A percentile compares a stretch with the other conserved stretches of the same genome.
Evolutionary conservation across 768 basidiomycete genomes (phyloP).

Genomic region (Agrocybe praecox): DNA sequence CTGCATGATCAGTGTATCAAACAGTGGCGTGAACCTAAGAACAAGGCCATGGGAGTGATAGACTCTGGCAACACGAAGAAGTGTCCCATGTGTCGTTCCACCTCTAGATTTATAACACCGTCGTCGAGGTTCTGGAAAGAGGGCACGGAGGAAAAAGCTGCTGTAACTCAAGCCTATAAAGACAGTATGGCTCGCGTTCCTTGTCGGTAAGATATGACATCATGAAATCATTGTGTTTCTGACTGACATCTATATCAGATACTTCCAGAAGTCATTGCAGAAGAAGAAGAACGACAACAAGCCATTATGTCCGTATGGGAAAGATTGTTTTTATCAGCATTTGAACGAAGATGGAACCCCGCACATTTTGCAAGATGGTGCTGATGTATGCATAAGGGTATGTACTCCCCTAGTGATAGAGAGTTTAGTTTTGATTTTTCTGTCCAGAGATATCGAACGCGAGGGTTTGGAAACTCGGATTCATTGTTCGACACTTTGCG

Average conservation of each 20-base stretch:
- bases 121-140: slow-evolving; percentile 69
- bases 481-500: slow-evolving; percentile 3
- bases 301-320: slow-evolving; percentile 77
- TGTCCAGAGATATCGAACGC: slow-evolving; percentile 17
- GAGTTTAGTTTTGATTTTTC: background rate
- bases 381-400: slow-evolving; percentile 56
- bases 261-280: slow-evolving; percentile 58
- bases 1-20: slow-evolving; percentile 62
- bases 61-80: slow-evolving; percentile 67
- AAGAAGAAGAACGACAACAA: slow-evolving; percentile 32
- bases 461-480: slow-evolving; percentile 2
- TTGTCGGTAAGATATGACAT: slow-evolving; percentile 50
- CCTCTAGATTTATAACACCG: slow-evolving; percentile 71
- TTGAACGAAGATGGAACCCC: slow-evolving; percentile 65
- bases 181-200: slow-evolving; percentile 71
- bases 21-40: slow-evolving; percentile 70
- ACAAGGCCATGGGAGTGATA: slow-evolving; percentile 52
- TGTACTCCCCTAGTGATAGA: background rate
- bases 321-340: slow-evolving; percentile 83
- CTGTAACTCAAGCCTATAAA: slow-evolving; percentile 60
- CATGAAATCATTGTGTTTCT: background rate
- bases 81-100: slow-evolving; percentile 76
- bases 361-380: slow-evolving; percentile 56
- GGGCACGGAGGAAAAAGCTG: slow-evolving; percentile 53
- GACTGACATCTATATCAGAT: slow-evolving; percentile 36